Percentiles rank a stretch among this genome's conserved stretches.
phyloP scores from a whole-genome alignment of 257 asterid species.

The Solanum okadae region DNA sequence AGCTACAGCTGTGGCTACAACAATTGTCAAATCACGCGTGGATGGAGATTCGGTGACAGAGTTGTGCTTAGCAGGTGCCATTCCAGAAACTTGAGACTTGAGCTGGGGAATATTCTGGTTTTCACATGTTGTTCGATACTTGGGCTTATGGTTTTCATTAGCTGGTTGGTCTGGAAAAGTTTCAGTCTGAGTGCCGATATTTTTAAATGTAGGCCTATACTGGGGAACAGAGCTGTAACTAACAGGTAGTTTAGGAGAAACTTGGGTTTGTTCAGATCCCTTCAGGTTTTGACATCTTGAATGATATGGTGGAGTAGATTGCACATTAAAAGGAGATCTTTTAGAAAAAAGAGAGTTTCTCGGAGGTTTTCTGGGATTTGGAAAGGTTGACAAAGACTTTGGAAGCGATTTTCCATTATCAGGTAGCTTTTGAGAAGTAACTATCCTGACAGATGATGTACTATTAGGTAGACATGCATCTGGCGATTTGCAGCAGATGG shows the following conservation, averaged over 20 bases:
- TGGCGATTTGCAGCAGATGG: neutral
- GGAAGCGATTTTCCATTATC: neutral
- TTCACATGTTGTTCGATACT: neutral
- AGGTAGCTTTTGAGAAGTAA: neutral
- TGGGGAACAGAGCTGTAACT: neutral
- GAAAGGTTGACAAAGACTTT: neutral
- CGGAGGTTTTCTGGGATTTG: neutral
- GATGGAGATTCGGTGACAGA: neutral
- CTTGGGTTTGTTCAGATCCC: neutral
- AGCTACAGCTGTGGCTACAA: constrained; percentile 22
- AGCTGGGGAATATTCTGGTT: neutral
- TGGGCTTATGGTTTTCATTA: neutral
- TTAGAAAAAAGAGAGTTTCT: neutral
- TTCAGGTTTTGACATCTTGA: neutral
- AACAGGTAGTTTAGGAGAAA: neutral
- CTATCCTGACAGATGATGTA: neutral
- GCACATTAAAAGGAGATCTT: neutral
- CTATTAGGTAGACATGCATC: neutral
- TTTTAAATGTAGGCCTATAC: neutral
- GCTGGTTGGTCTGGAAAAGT: neutral
- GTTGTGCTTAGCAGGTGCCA: neutral
- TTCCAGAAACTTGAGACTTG: neutral
- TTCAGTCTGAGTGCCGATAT: neutral
- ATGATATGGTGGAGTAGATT: neutral
- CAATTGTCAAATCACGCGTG: constrained; percentile 4